Base-by-base conservation (phyloP, 2,329 filamentous ascomycete genomes). In the Aurifilum marmelostoma region DNA sequence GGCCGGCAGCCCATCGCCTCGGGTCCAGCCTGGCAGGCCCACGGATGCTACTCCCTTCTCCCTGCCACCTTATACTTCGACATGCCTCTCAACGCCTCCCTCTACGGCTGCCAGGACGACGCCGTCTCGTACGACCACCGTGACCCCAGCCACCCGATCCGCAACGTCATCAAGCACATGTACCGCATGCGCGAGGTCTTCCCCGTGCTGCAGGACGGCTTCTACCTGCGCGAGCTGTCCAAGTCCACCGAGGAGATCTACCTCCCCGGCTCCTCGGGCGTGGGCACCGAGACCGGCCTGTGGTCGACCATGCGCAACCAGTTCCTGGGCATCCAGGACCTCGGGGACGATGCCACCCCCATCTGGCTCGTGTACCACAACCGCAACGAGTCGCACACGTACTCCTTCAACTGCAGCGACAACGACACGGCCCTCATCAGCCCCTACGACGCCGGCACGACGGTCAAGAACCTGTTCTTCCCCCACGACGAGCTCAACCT, bases 381-480 rank as follows among this genome's bases (percentile, higher is more conserved):
- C 74, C 78, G 80, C 66, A 85, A 86, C 72, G 73, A 79, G 11
- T 85, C 86, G 0, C 80, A 80, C 11, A 82, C 81, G 9, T 91
- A 89, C 74, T 78, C 78, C 2, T 89, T 89, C 69, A 71, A 72
- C 59, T 76, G 75, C 62, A 78, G 75, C 18, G 79, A 83, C 63
- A 78, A 75, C 14, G 79, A 82, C 54, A 77, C 78, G 3, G 85
- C 85, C 3, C 80, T 90, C 54, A 78, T 89, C 58, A 79, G 88
- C 29, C 86, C 88, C 0, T 91, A 85, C 69, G 77, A 78, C 6
- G 82, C 77, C 3, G 83, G 82, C 18, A 87, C 83, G 0, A 86
- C 81, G 0, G 88, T 90, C 71, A 88, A 87, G 75, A 90, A 89
- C 73, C 75, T 91, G n/a, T 88, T 90, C 75, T 87, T 86, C 73